phyloP scores from a whole-genome alignment of 768 basidiomycete genomes.

The Xerocomellus dryophilus region DNA sequence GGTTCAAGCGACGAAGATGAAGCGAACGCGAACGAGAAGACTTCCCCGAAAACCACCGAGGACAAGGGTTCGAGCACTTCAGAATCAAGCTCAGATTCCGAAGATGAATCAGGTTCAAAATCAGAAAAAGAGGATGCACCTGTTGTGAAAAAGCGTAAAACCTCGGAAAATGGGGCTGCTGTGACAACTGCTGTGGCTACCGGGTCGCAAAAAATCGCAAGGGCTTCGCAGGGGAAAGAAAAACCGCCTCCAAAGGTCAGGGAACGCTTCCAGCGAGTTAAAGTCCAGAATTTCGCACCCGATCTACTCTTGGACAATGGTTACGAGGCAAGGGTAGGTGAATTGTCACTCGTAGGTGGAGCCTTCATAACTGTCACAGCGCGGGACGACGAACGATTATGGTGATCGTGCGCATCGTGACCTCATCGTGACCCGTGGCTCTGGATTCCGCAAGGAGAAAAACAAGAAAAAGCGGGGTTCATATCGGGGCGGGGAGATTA shows the following conservation, averaged over 20 bases:
- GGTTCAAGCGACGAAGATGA: slow-evolving; percentile 16
- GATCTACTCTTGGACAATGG: slow-evolving; percentile 59
- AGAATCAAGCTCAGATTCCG: slow-evolving; percentile 28
- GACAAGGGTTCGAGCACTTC: slow-evolving; percentile 5
- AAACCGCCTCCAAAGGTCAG: slow-evolving; percentile 40
- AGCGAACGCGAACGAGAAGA: background rate
- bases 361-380: slow-evolving; percentile 36
- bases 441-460: slow-evolving; percentile 97
- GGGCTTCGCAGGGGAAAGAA: slow-evolving; percentile 6
- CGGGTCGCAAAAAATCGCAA: background rate
- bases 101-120: slow-evolving; percentile 4
- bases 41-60: background rate
- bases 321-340: slow-evolving; percentile 74
- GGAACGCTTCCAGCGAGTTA: slow-evolving; percentile 78
- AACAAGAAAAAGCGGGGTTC: slow-evolving; percentile 99
- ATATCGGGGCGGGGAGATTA: slow-evolving; percentile 93
- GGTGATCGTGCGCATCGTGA: slow-evolving; percentile 83
- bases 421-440: slow-evolving; percentile 88
- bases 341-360: background rate
- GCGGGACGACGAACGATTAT: slow-evolving; percentile 74
- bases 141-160: slow-evolving; percentile 61
- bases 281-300: slow-evolving; percentile 52
- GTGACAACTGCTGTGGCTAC: slow-evolving; percentile 43
- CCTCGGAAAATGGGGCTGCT: slow-evolving; percentile 47
- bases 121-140: slow-evolving; percentile 16